These are phyloP conservation scores for Calocybe cyanea DNA, from an alignment of 768 basidiomycete genomes.

Conservation along the genomic window DNA sequence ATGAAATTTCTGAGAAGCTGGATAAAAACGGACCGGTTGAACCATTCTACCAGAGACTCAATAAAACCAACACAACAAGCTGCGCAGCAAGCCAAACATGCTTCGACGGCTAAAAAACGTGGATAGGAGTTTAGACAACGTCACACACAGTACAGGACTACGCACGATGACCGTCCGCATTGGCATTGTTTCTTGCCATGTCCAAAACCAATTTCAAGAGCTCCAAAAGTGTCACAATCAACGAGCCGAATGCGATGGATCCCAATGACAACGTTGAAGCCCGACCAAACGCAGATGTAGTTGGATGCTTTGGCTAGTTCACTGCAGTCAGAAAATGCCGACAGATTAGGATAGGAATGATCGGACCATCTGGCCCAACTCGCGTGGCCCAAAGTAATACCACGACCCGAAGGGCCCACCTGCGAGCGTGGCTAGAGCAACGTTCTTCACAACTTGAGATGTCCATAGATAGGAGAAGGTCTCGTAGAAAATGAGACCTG, in stretches of 20 bases:
- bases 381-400: slow-evolving; percentile 83
- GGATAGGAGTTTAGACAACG: background rate
- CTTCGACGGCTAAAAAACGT: slow-evolving; percentile 54
- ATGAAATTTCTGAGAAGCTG: background rate
- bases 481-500: slow-evolving; percentile 73
- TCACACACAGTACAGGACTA: slow-evolving; percentile 7
- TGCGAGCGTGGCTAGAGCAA: slow-evolving; percentile 74
- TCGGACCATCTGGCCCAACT: slow-evolving; percentile 58
- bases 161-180: slow-evolving; percentile 64
- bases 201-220: slow-evolving; percentile 59
- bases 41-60: slow-evolving; percentile 67
- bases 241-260: slow-evolving; percentile 79
- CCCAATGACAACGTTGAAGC: slow-evolving; percentile 79
- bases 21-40: slow-evolving; percentile 53
- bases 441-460: slow-evolving; percentile 77
- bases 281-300: slow-evolving; percentile 64
- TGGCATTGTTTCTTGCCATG: slow-evolving; percentile 54
- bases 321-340: background rate
- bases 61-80: slow-evolving; percentile 74
- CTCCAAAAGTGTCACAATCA: slow-evolving; percentile 81
- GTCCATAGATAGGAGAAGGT: slow-evolving; percentile 87
- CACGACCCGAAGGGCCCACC: slow-evolving; percentile 76
- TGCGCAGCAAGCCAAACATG: slow-evolving; percentile 74
- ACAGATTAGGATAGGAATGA: slow-evolving; percentile 1
- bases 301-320: slow-evolving; percentile 73